Base-by-base conservation (phyloP, 2,329 filamentous ascomycete genomes). In the Penicillium sp. region DNA sequence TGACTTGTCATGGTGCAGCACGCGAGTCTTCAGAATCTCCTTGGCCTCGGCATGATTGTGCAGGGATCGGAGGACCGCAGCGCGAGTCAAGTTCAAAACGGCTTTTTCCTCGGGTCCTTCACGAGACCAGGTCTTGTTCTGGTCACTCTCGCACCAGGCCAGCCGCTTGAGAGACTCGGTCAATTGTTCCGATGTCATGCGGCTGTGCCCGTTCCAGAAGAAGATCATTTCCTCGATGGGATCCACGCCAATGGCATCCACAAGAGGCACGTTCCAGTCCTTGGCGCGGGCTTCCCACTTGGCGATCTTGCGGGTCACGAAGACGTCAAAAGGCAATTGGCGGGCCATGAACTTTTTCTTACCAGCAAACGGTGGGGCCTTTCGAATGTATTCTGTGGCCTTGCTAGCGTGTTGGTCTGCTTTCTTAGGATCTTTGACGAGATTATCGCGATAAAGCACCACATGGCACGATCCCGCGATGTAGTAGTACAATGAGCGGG, bases 221-320 rank as follows among this genome's bases (percentile, higher is more conserved):
- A 90, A 94, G 9, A 84, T 81, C 84, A 96, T 94, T 68, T 96
- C 92, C 54, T 88, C 78, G 0, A 86, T 71, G 0, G 92, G 92
- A 42, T 81, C 84, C 2, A 85, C 73, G 0, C 88, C 88, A 6
- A 93, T 73, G 0, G 84, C 88, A 51, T 96, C 90, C 1, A 84
- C 75, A 3, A 95, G 70, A 32, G 82, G 76, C 20, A 86, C 65
- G 2, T 74, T 71, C 62, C 80, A 76, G 30, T 75, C 70, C 55
- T 81, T 82, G 3, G 84, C 80, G 14, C 87, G 75, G 18, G 80
- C 78, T 55, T 93, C 83, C 89, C 89, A 95, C 62, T 94, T 95
- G 37, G 79, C 74, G 10, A 96, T 66, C 67, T 95, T 96, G 41
- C 88, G 80, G 35, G 77, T 72, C 9, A 92, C 80, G 54, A 93